Evolutionary conservation across 1,284 basidiomycete genomes (phyloP), one percentile per base, ranked within the genome.

Genomic region (Microbotryum lychnidis-dioicae): DNA sequence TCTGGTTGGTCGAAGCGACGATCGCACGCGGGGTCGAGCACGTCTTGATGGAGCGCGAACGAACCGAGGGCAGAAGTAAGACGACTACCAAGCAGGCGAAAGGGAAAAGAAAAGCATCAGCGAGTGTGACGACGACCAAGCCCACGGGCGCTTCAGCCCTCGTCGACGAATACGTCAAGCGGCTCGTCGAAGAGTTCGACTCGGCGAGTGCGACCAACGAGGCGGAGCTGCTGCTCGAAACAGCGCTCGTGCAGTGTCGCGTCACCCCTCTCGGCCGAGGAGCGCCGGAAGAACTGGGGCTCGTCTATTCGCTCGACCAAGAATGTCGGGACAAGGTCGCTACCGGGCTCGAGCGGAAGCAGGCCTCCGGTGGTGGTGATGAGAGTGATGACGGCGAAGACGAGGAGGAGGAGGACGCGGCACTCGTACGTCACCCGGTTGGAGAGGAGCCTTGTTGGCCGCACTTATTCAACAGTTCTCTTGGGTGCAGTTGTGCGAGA

Each of bases 261-360:
- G 18, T 70, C 31, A 50, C 46, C 2, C 68, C 70, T 3, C 52
- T 61, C 16, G 29, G 54, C 9, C 60, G 67, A 4, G 70, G 70
- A 4, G 60, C 58, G 2, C 68, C 69, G 2, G 57, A 69, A n/a
- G 68, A 69, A 29, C 44, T 60, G 0, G 66, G 50, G 2, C 8
- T 67, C 1, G 23, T 66, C 1, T 68, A 65, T 54, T 46, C 50
- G 44, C 23, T 66, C 3, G 47, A 45, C 14, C 47, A 31, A 10
- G 46, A 47, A 6, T 3, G 46, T 16, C 45, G 46, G 8, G 16
- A 12, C 44, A 48, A 45, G 9, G 55, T 63, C 8, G 46, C 50
- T 23, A 18, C 25, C 33, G 33, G 48, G n/a, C 2, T 3, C 20
- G 48, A 5, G 27, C 27, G 25, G 25, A 44, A 62, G 48, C 25